Conservation (phyloP, 768 basidiomycete species). For the Trametes cubensis region DNA sequence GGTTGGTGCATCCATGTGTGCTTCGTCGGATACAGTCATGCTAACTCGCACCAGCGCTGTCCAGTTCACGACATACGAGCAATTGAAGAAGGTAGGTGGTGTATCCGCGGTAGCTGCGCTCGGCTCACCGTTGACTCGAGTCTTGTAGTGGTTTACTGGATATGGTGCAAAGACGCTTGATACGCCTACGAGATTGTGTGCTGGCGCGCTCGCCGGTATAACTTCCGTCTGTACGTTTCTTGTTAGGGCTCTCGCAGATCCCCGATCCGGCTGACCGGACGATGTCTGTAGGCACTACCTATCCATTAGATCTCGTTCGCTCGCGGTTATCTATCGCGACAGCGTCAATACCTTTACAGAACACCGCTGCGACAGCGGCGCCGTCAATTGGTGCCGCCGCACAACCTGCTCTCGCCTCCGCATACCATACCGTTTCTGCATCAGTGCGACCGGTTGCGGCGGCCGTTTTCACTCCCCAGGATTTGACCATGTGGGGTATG, state of each 20-base stretch:
- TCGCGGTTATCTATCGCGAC: conserved; percentile 92
- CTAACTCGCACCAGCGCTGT: conserved; percentile 57
- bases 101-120: background rate
- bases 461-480: conserved; percentile 48
- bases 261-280: conserved; percentile 3
- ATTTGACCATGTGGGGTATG: conserved; percentile 85
- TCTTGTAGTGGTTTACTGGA: conserved; percentile 63
- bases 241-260: background rate
- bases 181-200: conserved; percentile 81
- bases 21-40: background rate
- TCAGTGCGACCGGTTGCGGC: conserved; percentile 32
- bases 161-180: conserved; percentile 77
- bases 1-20: conserved; percentile 21
- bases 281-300: conserved; percentile 65
- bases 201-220: conserved; percentile 92
- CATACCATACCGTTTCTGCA: conserved; percentile 52
- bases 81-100: conserved; percentile 75
- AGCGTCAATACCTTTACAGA: conserved; percentile 58
- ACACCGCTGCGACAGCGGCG: conserved; percentile 29
- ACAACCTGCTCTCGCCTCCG: conserved; percentile 47
- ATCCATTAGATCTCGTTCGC: conserved; percentile 92
- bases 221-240: conserved; percentile 83
- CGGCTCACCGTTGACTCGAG: conserved; percentile 25
- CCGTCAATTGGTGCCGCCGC: conserved; percentile 31
- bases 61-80: conserved; percentile 88